Evolutionary conservation across 1,284 basidiomycete species (phyloP), one percentile per base, ranked within the genome.

Genomic region (Moniliophthora roreri): DNA sequence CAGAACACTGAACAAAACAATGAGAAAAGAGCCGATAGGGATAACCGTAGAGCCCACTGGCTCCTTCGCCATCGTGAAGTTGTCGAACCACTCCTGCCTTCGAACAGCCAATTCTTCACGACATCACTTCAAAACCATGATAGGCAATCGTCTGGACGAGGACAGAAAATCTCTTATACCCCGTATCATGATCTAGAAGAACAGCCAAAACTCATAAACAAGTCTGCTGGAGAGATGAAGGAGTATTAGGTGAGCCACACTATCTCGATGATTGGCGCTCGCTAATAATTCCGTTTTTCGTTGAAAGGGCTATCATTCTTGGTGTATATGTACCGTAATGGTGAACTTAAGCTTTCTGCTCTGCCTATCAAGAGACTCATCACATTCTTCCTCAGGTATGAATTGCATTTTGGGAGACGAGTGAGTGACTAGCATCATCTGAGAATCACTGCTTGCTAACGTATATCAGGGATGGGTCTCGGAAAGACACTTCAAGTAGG

Each of bases 321-420:
- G 10, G 73, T 73, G 2, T 71, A 75, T 54, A 83, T 85, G 81
- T 76, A 80, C 58, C 67, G 72, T 7, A 84, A 85, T 56, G 82
- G 81, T 77, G 53, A 20, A 69, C 38, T 2, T 50, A 20, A 10
- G 11, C 23, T 1, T 13, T 15, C 49, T 28, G 23, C 7, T 53
- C 44, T 40, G 48, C 52, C n/a, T n/a, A n/a, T n/a, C n/a, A n/a
- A n/a, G n/a, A n/a, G n/a, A n/a, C n/a, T n/a, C 15, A 45, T 47
- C 42, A 52, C 46, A 37, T 49, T 40, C 38, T 15, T 38, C 47
- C 4, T 35, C 45, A 81, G 80, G 80, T 1, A 80, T 85, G 71
- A 83, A 79, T 54, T 80, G 79, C 55, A 78, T 84, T 41, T 69
- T 84, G 1, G 83, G 80, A 21, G 83, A 84, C 54, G 82, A 81